phyloP scores from a whole-genome alignment of 2,329 filamentous ascomycete species.

The Sporothrix brunneoviolacea region DNA sequence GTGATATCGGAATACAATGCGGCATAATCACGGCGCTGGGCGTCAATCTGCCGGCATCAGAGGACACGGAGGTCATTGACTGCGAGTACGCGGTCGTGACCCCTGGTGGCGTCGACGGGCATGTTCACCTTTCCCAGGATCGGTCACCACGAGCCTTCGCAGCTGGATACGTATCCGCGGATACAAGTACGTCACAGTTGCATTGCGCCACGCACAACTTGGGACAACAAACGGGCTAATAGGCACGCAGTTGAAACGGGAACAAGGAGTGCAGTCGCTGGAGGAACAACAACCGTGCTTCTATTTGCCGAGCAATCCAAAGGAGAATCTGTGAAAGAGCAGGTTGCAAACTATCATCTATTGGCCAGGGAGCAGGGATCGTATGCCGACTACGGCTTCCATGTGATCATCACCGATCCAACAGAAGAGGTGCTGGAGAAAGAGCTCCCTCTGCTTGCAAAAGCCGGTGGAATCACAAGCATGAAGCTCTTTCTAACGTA shows the following conservation, averaged over 20 bases:
- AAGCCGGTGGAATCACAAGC: slow-evolving; percentile 35
- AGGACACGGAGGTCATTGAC: slow-evolving; percentile 4
- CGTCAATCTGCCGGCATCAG: not conserved
- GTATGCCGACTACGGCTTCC: slow-evolving; percentile 52
- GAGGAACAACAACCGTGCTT: slow-evolving; percentile 51
- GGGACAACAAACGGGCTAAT: too few species aligned
- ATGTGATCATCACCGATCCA: slow-evolving; percentile 43
- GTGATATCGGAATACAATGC: slow-evolving; percentile 11
- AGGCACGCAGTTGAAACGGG: slow-evolving; percentile 30
- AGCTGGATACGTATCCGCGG: slow-evolving; percentile 23
- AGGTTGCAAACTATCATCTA: slow-evolving; percentile 63
- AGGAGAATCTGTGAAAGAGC: slow-evolving; percentile 48
- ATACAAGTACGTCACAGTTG: slow-evolving; percentile 9
- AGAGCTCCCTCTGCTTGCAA: slow-evolving; percentile 20
- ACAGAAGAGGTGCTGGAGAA: slow-evolving; percentile 27
- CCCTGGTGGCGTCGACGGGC: slow-evolving; percentile 27
- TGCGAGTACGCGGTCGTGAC: slow-evolving; percentile 12
- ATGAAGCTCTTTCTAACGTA: slow-evolving; percentile 49
- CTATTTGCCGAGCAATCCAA: slow-evolving; percentile 48
- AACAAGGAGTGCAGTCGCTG: slow-evolving; percentile 46
- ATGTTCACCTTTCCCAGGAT: slow-evolving; percentile 31
- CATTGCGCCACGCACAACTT: too few species aligned
- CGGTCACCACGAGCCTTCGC: slow-evolving; percentile 19
- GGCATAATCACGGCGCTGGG: slow-evolving; percentile 9
- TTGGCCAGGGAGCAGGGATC: slow-evolving; percentile 51